A percentile compares a stretch with the other conserved stretches of the same genome.
Conservation (phyloP, 768 basidiomycete species). For the Epithele typhae region DNA sequence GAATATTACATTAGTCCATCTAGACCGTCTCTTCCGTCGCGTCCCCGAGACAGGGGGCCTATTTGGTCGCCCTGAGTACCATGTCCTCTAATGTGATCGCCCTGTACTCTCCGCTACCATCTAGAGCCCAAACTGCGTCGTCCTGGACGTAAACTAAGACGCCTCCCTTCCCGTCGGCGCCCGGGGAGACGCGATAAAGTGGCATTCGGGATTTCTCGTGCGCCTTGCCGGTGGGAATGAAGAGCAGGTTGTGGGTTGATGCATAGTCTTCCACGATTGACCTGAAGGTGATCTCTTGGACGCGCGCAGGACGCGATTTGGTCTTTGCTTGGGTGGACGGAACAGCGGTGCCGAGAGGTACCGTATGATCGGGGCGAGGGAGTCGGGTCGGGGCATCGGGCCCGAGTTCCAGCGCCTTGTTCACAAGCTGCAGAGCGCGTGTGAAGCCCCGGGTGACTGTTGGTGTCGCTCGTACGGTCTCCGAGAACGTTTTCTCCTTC, state of each 20-base stretch:
- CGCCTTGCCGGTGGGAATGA: constrained; percentile 82
- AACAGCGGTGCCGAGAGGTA: constrained; percentile 24
- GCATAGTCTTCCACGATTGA: constrained; percentile 91
- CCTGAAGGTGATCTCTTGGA: constrained; percentile 87
- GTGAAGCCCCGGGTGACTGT: constrained; percentile 80
- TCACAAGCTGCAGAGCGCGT: constrained; percentile 88
- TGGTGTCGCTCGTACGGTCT: constrained; percentile 57
- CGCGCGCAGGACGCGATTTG: constrained; percentile 42
- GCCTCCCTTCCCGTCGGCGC: constrained; percentile 81
- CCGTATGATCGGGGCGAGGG: constrained; percentile 58
- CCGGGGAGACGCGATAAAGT: constrained; percentile 75
- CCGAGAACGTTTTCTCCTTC: constrained; percentile 70
- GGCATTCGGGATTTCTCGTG: constrained; percentile 88
- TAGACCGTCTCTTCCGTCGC: too few species aligned
- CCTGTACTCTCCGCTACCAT: constrained; percentile 54
- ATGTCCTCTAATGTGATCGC: constrained; percentile 88
- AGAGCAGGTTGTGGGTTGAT: constrained; percentile 79
- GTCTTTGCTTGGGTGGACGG: constrained; percentile 32
- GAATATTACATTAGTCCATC: too few species aligned
- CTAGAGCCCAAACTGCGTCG: constrained; percentile 88
- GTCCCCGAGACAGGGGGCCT: not conserved
- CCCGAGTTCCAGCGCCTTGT: constrained; percentile 86
- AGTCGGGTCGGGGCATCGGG: constrained; percentile 66
- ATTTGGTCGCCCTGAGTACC: constrained; percentile 56
- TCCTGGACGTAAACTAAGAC: constrained; percentile 86